These are phyloP conservation scores for Neoboletus magnificus DNA, from an alignment of 768 basidiomycete species.

Conservation along the genomic window DNA sequence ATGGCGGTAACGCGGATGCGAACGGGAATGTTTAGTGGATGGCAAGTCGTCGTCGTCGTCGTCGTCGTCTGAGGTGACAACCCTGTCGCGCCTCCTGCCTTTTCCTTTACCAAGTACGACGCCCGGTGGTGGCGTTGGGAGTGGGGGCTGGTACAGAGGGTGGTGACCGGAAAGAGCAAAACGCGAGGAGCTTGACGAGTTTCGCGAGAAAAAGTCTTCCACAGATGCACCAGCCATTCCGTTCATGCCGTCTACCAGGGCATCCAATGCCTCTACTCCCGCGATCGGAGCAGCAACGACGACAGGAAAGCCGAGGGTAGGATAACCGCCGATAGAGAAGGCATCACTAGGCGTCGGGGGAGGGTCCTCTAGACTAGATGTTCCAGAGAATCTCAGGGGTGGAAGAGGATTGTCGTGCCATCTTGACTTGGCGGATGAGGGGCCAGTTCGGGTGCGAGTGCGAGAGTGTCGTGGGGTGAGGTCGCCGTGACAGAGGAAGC, in stretches of 20 bases:
- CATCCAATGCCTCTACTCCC: slow-evolving; percentile 86
- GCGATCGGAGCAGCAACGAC: slow-evolving; percentile 73
- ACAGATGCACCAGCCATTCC: slow-evolving; percentile 70
- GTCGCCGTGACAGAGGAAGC: slow-evolving; percentile 24
- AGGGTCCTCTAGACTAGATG: slow-evolving; percentile 71
- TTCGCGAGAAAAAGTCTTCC: slow-evolving; percentile 50
- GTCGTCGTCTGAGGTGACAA: slow-evolving; percentile 51
- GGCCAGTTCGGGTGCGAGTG: slow-evolving; percentile 56
- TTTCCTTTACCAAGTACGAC: slow-evolving; percentile 58
- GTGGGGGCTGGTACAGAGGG: slow-evolving; percentile 77
- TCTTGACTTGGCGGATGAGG: slow-evolving; percentile 40
- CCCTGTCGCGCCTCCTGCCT: slow-evolving; percentile 23
- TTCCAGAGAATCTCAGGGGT: slow-evolving; percentile 60
- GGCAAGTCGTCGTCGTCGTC: slow-evolving; percentile 29
- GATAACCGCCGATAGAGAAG: slow-evolving; percentile 15
- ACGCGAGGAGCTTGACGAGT: slow-evolving; percentile 47
- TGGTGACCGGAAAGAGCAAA: slow-evolving; percentile 62
- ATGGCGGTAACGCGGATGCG: slow-evolving; percentile 21
- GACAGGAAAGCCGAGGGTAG: slow-evolving; percentile 52
- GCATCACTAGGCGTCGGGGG: slow-evolving; percentile 66
- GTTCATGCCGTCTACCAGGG: slow-evolving; percentile 88
- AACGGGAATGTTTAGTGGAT: slow-evolving; percentile 14
- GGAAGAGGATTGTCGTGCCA: slow-evolving; percentile 49
- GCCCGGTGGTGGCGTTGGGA: slow-evolving; percentile 82
- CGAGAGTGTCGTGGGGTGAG: slow-evolving; percentile 42